Evolutionary conservation across 2,329 filamentous ascomycete genomes (phyloP), one percentile per base, ranked within the genome.

Genomic region (Sporothrix luriei): DNA sequence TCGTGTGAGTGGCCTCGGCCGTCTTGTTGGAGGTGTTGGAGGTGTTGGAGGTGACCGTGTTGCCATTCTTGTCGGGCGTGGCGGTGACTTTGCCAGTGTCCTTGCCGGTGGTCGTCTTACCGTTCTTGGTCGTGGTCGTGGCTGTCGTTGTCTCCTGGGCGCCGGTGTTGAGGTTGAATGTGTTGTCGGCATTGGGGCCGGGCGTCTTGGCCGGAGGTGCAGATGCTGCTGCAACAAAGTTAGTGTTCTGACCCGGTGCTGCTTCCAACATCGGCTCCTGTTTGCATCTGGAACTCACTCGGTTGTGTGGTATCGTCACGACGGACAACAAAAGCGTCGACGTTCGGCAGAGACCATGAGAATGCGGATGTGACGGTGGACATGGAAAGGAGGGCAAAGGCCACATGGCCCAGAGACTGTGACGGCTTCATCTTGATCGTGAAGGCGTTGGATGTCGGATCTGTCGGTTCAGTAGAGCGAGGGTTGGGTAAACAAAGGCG

Each of bases 271-370:
- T 16, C 1, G 40, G 14, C 13, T 33, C 33, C 9, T 16, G 40
- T 55, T 62, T n/a, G 52, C 6, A 7, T 33, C 33, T 33, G 6
- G 7, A 48, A 48, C 62, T 65, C 46, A 65, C 62, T 52, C 19
- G 52, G 43, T 16, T 46, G 54, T 43, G 57, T 13, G 7, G 24
- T n/a, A 29, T 68, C 68, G 19, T 68, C 80, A 72, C 81, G 80
- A 71, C 85, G 82, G 65, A 84, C 85, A 52, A 88, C 78, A 48
- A 90, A 76, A 16, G 83, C 76, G 72, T 88, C 83, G 48, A 83
- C 62, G 14, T 84, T 81, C 21, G 86, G 85, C 49, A 88, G 84
- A 49, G 86, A 88, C 69, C 83, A 84, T 61, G 83, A 67, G 72
- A 75, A 74, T 1, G 77, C 85, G 68, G 84, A 81, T n/a, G 82